Evolutionary conservation across 129 eudicot species (phyloP), one percentile per base, ranked within the genome.

Genomic region (Pseudognaphalium luteoalbum): DNA sequence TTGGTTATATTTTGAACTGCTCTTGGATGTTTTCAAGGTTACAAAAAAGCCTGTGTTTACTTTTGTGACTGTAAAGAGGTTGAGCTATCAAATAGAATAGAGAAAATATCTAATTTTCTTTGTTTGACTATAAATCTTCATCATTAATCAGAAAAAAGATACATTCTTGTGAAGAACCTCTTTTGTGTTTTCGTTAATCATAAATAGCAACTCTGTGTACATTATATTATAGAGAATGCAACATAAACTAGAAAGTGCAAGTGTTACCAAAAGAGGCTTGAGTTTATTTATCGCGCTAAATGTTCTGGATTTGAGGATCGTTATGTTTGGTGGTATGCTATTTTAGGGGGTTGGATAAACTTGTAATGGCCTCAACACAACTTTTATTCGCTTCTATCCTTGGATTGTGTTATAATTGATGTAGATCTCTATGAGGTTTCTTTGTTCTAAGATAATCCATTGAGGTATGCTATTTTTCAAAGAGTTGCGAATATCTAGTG

Each of bases 201-300:
- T 4, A 52, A 66, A 25, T 68, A 29, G 11, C 61, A 57, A 37
- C 37, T 67, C 58, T 37, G 17, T 76, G 4, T 56, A 30, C 66
- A 19, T 52, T 54, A 17, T 9, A 19, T 52, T 54, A 17, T 9
- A 4, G 20, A 22, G 62, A 64, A 32, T 65, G 79, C 60, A 30
- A 44, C 34, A 64, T 64, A 41, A 62, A 50, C 30, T 68, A 34
- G 59, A 68, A 39, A 54, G 37, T 10, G 30, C 25, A 64, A 63
- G 34, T 50, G 68, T 35, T 77, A 56, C 68, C 59, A 54, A 37
- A 25, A 35, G 3, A 60, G 34, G 33, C n/a, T 16, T 42, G 42
- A 42, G 75, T 61, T 82, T 52, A 44, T 72, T 80, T 71, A 87
- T 82, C 75, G 79, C 75, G 86, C 84, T 74, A 33, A 56, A 20